Evolutionary conservation across 2,329 filamentous ascomycete species (phyloP).

Genomic region (Aspergillus nomiae): DNA sequence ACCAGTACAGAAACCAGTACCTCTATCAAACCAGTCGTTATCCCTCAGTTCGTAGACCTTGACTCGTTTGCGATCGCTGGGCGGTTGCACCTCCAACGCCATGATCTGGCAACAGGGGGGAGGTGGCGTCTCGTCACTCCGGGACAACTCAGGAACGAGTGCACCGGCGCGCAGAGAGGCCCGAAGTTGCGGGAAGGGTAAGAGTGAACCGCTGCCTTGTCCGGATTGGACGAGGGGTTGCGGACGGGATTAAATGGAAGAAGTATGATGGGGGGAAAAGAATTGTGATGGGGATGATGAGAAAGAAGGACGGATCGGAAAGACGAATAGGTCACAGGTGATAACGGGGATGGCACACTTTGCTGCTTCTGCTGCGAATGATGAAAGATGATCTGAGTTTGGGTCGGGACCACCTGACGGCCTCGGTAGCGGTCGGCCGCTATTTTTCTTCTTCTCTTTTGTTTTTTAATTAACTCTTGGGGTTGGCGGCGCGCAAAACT

Average conservation of each 20-base stretch:
- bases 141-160: constrained; percentile 38
- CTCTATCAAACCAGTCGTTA: constrained; percentile 98
- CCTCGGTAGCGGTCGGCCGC: constrained; percentile 27
- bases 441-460: constrained; percentile 9
- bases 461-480: neutral
- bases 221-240: constrained; percentile 17
- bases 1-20: constrained; percentile 92
- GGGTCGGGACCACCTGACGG: constrained; percentile 35
- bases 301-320: constrained; percentile 6
- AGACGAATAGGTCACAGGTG: constrained; percentile 6
- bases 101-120: constrained; percentile 41
- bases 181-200: constrained; percentile 18
- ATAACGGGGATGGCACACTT: constrained; percentile 10
- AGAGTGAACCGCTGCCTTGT: constrained; percentile 15
- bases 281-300: constrained; percentile 3
- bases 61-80: constrained; percentile 66
- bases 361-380: constrained; percentile 14
- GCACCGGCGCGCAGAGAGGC: constrained; percentile 37
- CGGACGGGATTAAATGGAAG: constrained; percentile 16
- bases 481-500: constrained; percentile 4
- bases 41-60: constrained; percentile 99
- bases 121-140: constrained; percentile 42
- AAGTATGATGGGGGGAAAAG: constrained; percentile 2
- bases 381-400: constrained; percentile 24
- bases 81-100: constrained; percentile 51